Evolutionary conservation across 371 early-diverging fungal genomes (phyloP), one percentile per base, ranked within the genome.

Genomic region (Rhizopus delemar): DNA sequence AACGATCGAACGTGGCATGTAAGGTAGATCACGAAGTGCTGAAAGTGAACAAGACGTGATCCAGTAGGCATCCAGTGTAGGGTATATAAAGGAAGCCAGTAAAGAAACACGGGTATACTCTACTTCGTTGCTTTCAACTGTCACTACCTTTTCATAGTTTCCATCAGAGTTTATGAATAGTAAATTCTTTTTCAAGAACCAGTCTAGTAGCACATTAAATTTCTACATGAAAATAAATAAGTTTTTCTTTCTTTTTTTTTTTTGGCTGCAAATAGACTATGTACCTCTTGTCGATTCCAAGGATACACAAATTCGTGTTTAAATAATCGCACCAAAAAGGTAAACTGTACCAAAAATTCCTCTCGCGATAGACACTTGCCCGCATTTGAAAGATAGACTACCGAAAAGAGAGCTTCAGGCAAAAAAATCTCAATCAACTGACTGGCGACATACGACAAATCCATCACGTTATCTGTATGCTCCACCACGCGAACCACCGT

Each of bases 381-480:
- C 22, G 22, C 22, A 53, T 53, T 16, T 46, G 77, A 70, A 8
- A 80, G 56, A 57, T 77, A 80, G 4, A 75, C 69, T 3, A 77
- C 72, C 2, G 74, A 59, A 41, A 77, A 72, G 8, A 80, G 48
- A 0, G 81, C 70, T 48, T 80, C 78, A 0, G 81, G 73, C 13
- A 80, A 51, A 12, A 77, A 65, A 8, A 75, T 66, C 41, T 77
- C 76, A 7, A 77, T 62, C 39, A 77, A 50, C 61, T 71, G 76
- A 54, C 74, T 77, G 32, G 81, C 77, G 66, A 74, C 75, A 43
- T 75, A 80, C 7, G 78, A 77, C 6, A 80, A 60, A 45, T 72
- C 69, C 74, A 80, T 75, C 8, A 80, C 72, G 51, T 80, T 80
- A 41, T 80, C 81, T 4, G 81, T 74, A 54, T 80, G 81, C 8